These are phyloP conservation scores for Allium cepa DNA, from an alignment of 106 monocot genomes.

Conservation along the genomic window DNA sequence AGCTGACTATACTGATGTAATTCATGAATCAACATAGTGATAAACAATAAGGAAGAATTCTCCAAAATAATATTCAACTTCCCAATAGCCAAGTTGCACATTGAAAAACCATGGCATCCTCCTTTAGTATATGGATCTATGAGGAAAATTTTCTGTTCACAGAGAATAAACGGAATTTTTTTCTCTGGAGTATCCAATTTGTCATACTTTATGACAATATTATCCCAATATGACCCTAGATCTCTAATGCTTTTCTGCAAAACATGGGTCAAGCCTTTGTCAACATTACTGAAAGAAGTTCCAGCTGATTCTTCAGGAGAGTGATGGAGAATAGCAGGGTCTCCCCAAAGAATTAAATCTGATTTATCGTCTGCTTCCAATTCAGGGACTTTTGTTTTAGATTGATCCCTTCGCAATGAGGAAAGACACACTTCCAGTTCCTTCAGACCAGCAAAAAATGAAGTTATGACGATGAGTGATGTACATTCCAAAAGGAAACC, in stretches of 20 bases:
- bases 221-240: constrained; percentile 40
- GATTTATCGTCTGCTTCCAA: constrained; percentile 4
- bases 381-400: constrained; percentile 2
- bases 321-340: constrained; percentile 28
- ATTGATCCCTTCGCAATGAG: constrained; percentile 11
- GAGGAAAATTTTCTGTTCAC: constrained; percentile 27
- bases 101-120: constrained; percentile 20
- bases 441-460: constrained; percentile 31
- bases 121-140: constrained; percentile 18
- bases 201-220: constrained; percentile 20
- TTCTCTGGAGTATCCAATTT: constrained; percentile 12
- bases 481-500: constrained; percentile 21
- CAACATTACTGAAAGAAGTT: constrained; percentile 2
- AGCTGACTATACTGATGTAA: too few species aligned
- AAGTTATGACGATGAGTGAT: constrained; percentile 11
- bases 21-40: too few species aligned
- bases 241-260: constrained; percentile 19
- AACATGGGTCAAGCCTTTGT: constrained; percentile 4
- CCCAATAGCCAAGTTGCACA: constrained; percentile 43
- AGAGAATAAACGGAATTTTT: constrained; percentile 51
- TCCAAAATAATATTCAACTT: constrained; percentile 55
- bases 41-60: constrained; percentile 15
- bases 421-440: constrained; percentile 28
- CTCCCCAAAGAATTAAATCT: constrained; percentile 38
- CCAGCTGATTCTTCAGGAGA: constrained; percentile 4